Evolutionary conservation across 768 basidiomycete species (phyloP).

Genomic region (Mycena venus): DNA sequence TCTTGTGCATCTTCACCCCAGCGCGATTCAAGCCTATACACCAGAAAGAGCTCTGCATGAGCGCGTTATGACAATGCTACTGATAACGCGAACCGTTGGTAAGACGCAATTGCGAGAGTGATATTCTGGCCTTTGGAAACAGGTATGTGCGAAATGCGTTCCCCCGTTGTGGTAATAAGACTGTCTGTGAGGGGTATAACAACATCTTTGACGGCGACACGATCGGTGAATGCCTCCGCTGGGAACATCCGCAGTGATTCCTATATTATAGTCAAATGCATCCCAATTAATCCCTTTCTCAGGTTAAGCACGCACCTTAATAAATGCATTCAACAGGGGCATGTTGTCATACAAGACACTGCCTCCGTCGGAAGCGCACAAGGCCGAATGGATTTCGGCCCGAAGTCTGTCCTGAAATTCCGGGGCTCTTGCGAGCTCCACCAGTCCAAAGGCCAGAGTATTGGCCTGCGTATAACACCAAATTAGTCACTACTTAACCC

Average conservation of each 20-base stretch:
- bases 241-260: too few relatives aligned
- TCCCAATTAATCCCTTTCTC: neutral
- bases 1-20: slow-evolving; percentile 25
- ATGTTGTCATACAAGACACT: too few relatives aligned
- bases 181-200: too few relatives aligned
- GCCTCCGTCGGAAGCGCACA: too few relatives aligned
- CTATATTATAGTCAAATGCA: too few relatives aligned
- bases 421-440: slow-evolving; percentile 8
- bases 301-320: slow-evolving; percentile 3
- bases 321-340: too few relatives aligned
- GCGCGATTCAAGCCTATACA: neutral
- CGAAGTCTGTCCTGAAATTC: slow-evolving; percentile 6
- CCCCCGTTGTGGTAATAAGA: too few relatives aligned
- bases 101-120: neutral
- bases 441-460: slow-evolving; percentile 7
- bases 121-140: slow-evolving; percentile 19
- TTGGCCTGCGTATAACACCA: neutral
- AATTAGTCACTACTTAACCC: neutral
- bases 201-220: neutral
- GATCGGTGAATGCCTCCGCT: slow-evolving; percentile 8
- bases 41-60: neutral
- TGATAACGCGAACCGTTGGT: slow-evolving; percentile 1
- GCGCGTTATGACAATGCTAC: too few relatives aligned
- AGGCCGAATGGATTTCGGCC: too few relatives aligned
- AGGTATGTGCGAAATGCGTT: too few relatives aligned